These are phyloP conservation scores for Daldinia concentrica DNA, from an alignment of 495 filamentous ascomycete species.

Conservation along the genomic window DNA sequence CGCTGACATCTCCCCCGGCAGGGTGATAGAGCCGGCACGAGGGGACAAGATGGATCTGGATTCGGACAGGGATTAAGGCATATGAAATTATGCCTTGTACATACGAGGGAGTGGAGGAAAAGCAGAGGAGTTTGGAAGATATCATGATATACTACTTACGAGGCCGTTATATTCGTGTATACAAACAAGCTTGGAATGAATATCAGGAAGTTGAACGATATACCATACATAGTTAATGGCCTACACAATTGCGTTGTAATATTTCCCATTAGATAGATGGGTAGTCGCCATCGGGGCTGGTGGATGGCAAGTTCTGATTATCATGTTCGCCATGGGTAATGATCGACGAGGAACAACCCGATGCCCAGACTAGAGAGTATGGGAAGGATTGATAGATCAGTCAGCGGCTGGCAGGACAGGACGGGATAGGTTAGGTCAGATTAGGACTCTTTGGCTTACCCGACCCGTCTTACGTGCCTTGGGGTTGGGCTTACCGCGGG, in stretches of 20 bases:
- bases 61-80: slow-evolving; percentile 38
- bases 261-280: background rate
- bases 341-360: slow-evolving; percentile 25
- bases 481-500: background rate
- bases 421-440: background rate
- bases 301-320: background rate
- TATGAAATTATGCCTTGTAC: slow-evolving; percentile 16
- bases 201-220: slow-evolving; percentile 16
- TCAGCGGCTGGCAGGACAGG: background rate
- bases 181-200: slow-evolving; percentile 25
- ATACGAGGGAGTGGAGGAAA: slow-evolving; percentile 25
- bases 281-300: background rate
- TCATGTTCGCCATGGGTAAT: background rate
- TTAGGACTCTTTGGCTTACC: background rate
- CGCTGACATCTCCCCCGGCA: slow-evolving; percentile 12
- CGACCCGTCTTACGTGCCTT: background rate
- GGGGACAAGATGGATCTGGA: slow-evolving; percentile 43
- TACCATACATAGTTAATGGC: slow-evolving; percentile 4
- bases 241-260: background rate
- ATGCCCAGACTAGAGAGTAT: background rate
- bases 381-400: slow-evolving; percentile 14
- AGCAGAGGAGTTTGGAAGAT: slow-evolving; percentile 23
- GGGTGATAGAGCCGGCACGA: slow-evolving; percentile 14
- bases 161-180: slow-evolving; percentile 29
- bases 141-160: slow-evolving; percentile 25